Conservation (phyloP, 108 stramenopile species). For the Stephanodiscus triporus region DNA sequence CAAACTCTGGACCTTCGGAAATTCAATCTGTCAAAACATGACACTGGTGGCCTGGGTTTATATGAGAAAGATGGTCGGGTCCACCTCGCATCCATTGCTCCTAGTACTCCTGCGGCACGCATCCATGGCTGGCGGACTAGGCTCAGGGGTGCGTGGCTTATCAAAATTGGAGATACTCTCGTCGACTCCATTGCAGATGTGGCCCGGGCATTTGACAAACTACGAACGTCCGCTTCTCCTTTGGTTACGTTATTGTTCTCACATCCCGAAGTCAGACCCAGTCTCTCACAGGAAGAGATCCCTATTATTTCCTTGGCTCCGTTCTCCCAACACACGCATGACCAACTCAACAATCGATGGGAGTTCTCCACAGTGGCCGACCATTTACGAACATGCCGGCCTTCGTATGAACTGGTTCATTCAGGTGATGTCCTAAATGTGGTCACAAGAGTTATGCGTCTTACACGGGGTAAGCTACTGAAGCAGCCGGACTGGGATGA, state of each 20-base stretch:
- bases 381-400: neutral
- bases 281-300: neutral
- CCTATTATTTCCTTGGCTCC: too few species aligned
- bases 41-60: neutral
- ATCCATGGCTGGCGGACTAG: neutral
- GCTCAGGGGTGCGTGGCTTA: neutral
- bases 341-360: too few species aligned
- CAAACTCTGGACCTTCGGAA: too few species aligned
- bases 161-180: neutral
- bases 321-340: too few species aligned
- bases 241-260: neutral
- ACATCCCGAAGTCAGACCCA: neutral
- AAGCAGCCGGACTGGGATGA: neutral
- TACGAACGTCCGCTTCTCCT: neutral
- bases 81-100: neutral
- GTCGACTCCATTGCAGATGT: neutral
- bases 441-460: neutral
- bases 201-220: neutral
- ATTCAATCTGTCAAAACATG: neutral
- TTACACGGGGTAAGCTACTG: neutral
- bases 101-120: neutral
- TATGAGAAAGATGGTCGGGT: neutral
- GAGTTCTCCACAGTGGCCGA: neutral
- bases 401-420: neutral
- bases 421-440: constrained; percentile 4